Conservation (phyloP, 768 basidiomycete species). For the Steccherinum ochraceum region DNA sequence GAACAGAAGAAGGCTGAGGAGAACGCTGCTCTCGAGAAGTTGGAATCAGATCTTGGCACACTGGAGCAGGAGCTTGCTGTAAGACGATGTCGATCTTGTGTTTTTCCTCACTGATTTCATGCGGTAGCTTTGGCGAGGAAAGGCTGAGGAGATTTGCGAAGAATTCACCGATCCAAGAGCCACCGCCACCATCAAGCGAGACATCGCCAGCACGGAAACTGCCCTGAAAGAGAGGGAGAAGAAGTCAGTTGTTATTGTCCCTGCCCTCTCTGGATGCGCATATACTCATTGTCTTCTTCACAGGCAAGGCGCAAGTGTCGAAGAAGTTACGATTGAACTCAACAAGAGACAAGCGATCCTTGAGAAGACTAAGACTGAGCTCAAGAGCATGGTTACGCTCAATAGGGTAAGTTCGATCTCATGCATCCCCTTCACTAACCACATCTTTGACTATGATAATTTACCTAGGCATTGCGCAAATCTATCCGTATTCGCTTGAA, state of each 20-base stretch:
- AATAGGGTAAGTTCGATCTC: slow-evolving; percentile 51
- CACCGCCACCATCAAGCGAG: too few species aligned
- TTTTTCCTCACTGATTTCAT: too few species aligned
- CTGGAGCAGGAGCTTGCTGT: too few species aligned
- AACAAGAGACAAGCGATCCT: slow-evolving; percentile 55
- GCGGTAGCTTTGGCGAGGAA: too few species aligned
- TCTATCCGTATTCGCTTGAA: slow-evolving; percentile 60
- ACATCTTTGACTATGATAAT: not conserved
- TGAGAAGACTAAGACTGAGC: slow-evolving; percentile 53
- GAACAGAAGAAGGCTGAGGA: slow-evolving; percentile 45
- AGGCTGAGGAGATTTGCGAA: too few species aligned
- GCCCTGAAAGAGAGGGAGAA: slow-evolving; percentile 65
- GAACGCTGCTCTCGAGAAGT: slow-evolving; percentile 47
- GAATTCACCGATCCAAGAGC: too few species aligned
- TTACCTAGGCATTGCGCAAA: slow-evolving; percentile 65
- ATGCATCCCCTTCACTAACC: not conserved
- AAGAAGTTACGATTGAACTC: slow-evolving; percentile 69
- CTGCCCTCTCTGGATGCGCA: slow-evolving; percentile 4
- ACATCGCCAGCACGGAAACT: too few species aligned
- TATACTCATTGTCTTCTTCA: slow-evolving; percentile 6
- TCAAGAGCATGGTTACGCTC: slow-evolving; percentile 55
- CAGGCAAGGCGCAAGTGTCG: slow-evolving; percentile 73
- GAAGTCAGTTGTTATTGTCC: slow-evolving; percentile 32
- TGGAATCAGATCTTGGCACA: slow-evolving; percentile 58
- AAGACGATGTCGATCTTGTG: too few species aligned